A percentile compares a stretch with the other conserved stretches of the same genome.
These are phyloP conservation scores for Emericellopsis cladophorae DNA, from an alignment of 2,329 filamentous ascomycete species.

Conservation along the genomic window DNA sequence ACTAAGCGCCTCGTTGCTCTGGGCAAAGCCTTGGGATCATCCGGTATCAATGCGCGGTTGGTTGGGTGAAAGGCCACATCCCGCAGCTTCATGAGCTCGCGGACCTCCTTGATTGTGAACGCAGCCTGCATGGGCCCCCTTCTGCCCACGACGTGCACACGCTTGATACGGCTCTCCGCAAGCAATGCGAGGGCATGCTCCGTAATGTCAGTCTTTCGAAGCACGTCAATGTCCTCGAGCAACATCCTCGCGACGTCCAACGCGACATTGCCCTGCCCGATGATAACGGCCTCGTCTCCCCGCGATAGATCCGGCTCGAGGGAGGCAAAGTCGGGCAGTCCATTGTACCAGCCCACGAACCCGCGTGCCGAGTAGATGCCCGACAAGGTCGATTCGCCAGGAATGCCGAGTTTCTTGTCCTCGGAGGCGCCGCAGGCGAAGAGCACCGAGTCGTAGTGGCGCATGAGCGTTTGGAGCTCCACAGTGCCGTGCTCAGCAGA, in stretches of 20 bases:
- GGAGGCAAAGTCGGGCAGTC: conserved; percentile 66
- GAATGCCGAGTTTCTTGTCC: conserved; percentile 67
- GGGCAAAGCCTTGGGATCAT: conserved; percentile 55
- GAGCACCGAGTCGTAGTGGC: conserved; percentile 82
- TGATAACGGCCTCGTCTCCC: conserved; percentile 73
- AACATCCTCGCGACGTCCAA: conserved; percentile 86
- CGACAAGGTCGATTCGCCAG: conserved; percentile 59
- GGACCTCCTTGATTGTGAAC: conserved; percentile 89
- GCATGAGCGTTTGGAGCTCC: conserved; percentile 54
- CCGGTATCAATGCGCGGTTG: conserved; percentile 52
- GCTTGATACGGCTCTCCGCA: conserved; percentile 58
- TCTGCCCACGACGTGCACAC: conserved; percentile 78
- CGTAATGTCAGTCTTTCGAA: conserved; percentile 80
- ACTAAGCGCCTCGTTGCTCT: conserved; percentile 66
- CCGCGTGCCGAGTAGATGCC: conserved; percentile 81
- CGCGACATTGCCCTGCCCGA: conserved; percentile 94
- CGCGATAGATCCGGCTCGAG: conserved; percentile 61
- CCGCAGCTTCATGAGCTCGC: conserved; percentile 73
- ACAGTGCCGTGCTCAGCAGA: conserved; percentile 35
- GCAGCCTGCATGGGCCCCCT: conserved; percentile 86
- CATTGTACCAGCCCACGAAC: conserved; percentile 98
- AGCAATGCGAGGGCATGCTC: conserved; percentile 68
- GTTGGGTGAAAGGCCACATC: conserved; percentile 61
- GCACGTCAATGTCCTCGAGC: conserved; percentile 57
- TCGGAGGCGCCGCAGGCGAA: conserved; percentile 87